Base-by-base conservation (phyloP, 2,329 filamentous ascomycete species). In the Setomelanomma holmii region DNA sequence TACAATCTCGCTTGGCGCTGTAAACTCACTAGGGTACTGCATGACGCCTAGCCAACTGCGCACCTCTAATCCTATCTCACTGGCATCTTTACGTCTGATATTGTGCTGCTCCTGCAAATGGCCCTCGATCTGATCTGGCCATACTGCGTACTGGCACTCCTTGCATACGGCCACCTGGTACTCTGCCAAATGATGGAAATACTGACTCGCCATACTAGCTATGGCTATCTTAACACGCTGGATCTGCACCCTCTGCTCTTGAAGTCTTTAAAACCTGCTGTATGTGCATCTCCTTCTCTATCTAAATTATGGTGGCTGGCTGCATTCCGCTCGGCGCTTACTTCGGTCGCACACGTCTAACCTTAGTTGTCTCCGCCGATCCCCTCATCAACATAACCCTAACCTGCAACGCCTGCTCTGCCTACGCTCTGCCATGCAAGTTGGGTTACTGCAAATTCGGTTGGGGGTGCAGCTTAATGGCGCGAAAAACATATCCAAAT, bases 101-200 rank as follows among this genome's bases (percentile, higher is more conserved):
- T 40, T 48, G 23, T 48, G 23, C 22, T 41, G 19, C 34, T 48
- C 21, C 34, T 48, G 16, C 22, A 48, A 41, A 48, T 48, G 16
- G 45, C 36, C 17, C 38, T 48, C 10, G n/a, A 48, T 41, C 38
- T 48, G 16, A 27, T 48, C 34, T 33, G 17, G 45, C 38, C n/a
- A 41, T 41, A 48, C 45, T 34, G 24, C 36, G 36, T 48, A 48
- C 36, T 34, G 5, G 38, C 34, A 51, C 40, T 45, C 33, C 34
- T 45, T 45, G 24, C 20, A 51, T 11, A 40, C 34, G 34, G 48
- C 48, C 34, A 51, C 19, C 19, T 39, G 22, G 34, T 51, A 51
- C 39, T 45, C 22, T 20, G n/a, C 30, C 40, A 51, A 27, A 35
- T 51, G 16, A n/a, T 41, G n/a, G 20, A 48, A 48, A 41, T 48